phyloP scores from a whole-genome alignment of 768 basidiomycete genomes.

The Tylopilus sp. region DNA sequence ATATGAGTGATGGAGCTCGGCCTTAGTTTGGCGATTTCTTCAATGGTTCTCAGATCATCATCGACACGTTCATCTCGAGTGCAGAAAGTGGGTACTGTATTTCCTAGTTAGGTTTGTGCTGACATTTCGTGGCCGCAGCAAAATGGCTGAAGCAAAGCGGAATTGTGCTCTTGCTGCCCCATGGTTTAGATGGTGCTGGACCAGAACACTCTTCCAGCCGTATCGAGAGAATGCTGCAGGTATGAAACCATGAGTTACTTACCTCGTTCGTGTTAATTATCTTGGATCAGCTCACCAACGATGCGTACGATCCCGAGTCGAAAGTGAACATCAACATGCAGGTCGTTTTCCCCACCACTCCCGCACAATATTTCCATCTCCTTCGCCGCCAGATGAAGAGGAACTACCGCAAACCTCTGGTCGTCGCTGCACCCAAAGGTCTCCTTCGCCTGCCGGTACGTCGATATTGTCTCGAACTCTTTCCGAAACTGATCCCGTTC shows the following conservation, averaged over 20 bases:
- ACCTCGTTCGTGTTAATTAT: background rate
- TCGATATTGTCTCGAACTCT: conserved; percentile 4
- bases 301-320: conserved; percentile 40
- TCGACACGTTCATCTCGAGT: conserved; percentile 85
- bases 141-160: conserved; percentile 95
- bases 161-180: conserved; percentile 80
- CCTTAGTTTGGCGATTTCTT: conserved; percentile 88
- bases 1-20: background rate
- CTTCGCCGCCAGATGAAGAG: conserved; percentile 82
- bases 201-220: conserved; percentile 91
- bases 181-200: conserved; percentile 89
- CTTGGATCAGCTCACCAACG: conserved; percentile 68
- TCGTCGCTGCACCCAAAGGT: conserved; percentile 84
- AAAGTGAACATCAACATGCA: conserved; percentile 73
- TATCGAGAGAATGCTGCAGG: conserved; percentile 89
- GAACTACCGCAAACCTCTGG: conserved; percentile 82
- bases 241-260: conserved; percentile 23
- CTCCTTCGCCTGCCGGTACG: conserved; percentile 72
- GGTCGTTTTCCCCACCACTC: conserved; percentile 81
- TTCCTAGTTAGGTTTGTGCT: too few relatives aligned
- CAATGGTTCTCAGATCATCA: conserved; percentile 84
- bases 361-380: conserved; percentile 91
- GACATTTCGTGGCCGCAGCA: conserved; percentile 40
- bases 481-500: background rate
- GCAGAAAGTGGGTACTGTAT: conserved; percentile 60